Conservation (phyloP, 352 stramenopile genomes). For the Peronosclerospora sorghi region DNA sequence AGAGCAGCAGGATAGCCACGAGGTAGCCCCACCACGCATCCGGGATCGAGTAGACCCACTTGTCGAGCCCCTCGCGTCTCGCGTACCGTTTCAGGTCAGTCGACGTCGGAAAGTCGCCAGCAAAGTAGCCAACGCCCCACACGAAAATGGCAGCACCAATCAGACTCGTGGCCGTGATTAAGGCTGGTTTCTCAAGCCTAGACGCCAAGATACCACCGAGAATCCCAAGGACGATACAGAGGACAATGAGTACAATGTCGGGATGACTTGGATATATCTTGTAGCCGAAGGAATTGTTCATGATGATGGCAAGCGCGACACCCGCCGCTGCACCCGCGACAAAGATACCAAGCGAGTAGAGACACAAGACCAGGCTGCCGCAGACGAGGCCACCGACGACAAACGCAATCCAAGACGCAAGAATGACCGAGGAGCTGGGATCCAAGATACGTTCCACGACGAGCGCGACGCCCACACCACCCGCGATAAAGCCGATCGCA, state of each 20-base stretch:
- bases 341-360: conserved; percentile 51
- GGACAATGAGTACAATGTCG: conserved; percentile 31
- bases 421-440: conserved; percentile 35
- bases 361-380: conserved; percentile 31
- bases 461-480: conserved; percentile 30
- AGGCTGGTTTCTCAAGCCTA: conserved; percentile 42
- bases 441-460: conserved; percentile 32
- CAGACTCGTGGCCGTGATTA: conserved; percentile 43
- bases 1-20: conserved; percentile 38
- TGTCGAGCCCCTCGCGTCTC: conserved; percentile 20
- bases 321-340: conserved; percentile 37
- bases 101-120: conserved; percentile 38
- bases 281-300: conserved; percentile 46
- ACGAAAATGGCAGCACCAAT: conserved; percentile 36
- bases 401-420: conserved; percentile 51
- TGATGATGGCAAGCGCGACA: conserved; percentile 36
- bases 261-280: conserved; percentile 44
- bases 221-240: conserved; percentile 31
- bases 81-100: conserved; percentile 41
- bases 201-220: conserved; percentile 25
- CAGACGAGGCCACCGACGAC: conserved; percentile 36
- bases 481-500: conserved; percentile 37
- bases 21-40: conserved; percentile 52
- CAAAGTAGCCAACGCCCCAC: conserved; percentile 58
- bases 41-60: conserved; percentile 48